phyloP scores from a whole-genome alignment of 768 basidiomycete genomes.

The Royoungia palumana region DNA sequence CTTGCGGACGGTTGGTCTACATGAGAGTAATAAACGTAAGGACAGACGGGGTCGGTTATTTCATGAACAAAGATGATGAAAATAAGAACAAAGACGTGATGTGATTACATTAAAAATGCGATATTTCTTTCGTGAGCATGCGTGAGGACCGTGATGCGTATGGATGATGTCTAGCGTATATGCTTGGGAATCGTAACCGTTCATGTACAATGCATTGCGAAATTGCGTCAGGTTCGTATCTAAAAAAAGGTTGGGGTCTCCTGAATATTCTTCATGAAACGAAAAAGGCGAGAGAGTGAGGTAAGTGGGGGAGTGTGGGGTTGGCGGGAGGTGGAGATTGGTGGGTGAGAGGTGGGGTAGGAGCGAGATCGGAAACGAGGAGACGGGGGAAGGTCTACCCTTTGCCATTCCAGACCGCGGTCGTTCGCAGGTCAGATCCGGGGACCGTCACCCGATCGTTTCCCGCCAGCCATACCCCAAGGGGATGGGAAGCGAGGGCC shows the following conservation, averaged over 20 bases:
- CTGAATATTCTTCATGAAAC: background rate
- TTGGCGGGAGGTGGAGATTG: slow-evolving; percentile 8
- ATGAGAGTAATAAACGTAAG: background rate
- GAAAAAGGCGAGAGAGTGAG: slow-evolving; percentile 1
- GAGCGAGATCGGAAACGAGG: slow-evolving; percentile 10
- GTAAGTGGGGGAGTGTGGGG: slow-evolving; percentile 3
- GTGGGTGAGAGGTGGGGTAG: slow-evolving; percentile 7
- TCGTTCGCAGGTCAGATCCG: background rate
- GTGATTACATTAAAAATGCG: background rate
- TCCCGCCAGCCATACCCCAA: background rate
- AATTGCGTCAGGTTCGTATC: slow-evolving; percentile 24
- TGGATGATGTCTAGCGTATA: slow-evolving; percentile 24
- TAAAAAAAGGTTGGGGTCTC: slow-evolving; percentile 5
- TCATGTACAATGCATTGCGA: slow-evolving; percentile 29
- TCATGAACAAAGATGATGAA: background rate
- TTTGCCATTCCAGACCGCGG: slow-evolving; percentile 3
- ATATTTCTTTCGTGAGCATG: background rate
- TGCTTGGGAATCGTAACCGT: slow-evolving; percentile 22
- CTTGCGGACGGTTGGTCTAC: background rate
- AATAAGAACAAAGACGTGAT: background rate
- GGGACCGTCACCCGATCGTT: background rate
- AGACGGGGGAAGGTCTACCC: background rate
- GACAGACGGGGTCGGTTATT: slow-evolving; percentile 4
- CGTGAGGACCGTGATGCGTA: background rate
- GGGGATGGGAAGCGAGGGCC: background rate